These are phyloP conservation scores for Wickerhamomyces xylosicus DNA, from an alignment of 805 yeast species.

Conservation along the genomic window DNA sequence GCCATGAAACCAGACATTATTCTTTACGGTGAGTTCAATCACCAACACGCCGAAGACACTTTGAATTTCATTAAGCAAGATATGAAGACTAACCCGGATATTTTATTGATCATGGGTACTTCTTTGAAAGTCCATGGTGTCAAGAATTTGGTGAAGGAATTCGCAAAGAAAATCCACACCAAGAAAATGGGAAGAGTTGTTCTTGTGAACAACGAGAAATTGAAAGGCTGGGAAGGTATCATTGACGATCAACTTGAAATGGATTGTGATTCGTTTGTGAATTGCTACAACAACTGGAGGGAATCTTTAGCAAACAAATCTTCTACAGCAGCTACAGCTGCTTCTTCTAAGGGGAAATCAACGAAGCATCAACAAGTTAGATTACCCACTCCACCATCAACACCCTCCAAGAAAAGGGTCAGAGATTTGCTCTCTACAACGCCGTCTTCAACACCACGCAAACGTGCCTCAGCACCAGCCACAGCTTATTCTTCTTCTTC, in stretches of 20 bases:
- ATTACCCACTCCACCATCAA: background rate
- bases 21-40: slow-evolving; percentile 79
- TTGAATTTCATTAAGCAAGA: slow-evolving; percentile 64
- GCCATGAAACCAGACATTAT: slow-evolving; percentile 81
- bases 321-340: background rate
- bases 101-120: slow-evolving; percentile 85
- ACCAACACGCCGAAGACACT: slow-evolving; percentile 75
- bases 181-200: slow-evolving; percentile 64
- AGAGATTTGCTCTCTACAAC: background rate
- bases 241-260: slow-evolving; percentile 72
- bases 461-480: too few species aligned
- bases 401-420: background rate
- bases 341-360: too few species aligned
- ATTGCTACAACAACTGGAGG: slow-evolving; percentile 12
- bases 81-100: slow-evolving; percentile 57
- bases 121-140: slow-evolving; percentile 89
- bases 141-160: slow-evolving; percentile 56
- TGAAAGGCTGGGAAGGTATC: slow-evolving; percentile 48
- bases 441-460: background rate
- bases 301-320: background rate
- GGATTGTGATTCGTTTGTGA: slow-evolving; percentile 80
- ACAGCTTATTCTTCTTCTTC: background rate
- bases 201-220: slow-evolving; percentile 59
- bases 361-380: too few species aligned
- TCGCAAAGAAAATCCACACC: slow-evolving; percentile 66